Evolutionary conservation across 108 stramenopile genomes (phyloP), one percentile per base, ranked within the genome.

Genomic region (Skeletonema costatum): DNA sequence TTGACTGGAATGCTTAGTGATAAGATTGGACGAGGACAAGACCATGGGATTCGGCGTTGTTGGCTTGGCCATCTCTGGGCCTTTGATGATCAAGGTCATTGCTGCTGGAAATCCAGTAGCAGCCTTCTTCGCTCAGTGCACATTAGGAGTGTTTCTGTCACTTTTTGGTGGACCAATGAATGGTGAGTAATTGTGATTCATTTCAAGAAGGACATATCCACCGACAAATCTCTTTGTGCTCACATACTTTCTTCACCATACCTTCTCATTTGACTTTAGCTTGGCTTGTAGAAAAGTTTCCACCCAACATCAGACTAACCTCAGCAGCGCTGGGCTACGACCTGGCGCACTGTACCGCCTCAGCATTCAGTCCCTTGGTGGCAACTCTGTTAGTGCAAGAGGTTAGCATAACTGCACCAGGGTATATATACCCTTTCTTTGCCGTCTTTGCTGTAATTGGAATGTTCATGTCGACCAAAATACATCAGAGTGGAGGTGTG

Each of bases 211-310:
- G 41, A 13, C 2, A 13, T 13, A 12, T 42, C 0, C 35, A 36
- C 35, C 4, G 6, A 36, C 12, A 12, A 42, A 42, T 14, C 41
- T 36, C 36, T 36, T 36, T 13, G 41, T 42, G 41, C 41, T 42
- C 41, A 42, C 41, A 13, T 3, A 42, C 41, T 1, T 42, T 42
- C 41, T 36, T 36, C 12, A 13, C 12, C 11, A n/a, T n/a, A n/a
- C 2, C 6, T 36, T 42, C 41, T 12, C 13, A 42, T 42, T 42
- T 42, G 13, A 42, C 35, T 42, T 42, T 12, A 42, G 87, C 89
- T 0, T 93, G 88, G 88, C 68, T 90, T 5, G 84, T 90, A 10
- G 89, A 93, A 62, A 88, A 74, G 53, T 93, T 90, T 53, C 80
- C 87, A 0, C 78, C 85, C 8, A 78, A 89, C 35, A 68, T 82